Evolutionary conservation across 2,329 filamentous ascomycete species (phyloP).

Genomic region (Tolypocladium guangdongense): DNA sequence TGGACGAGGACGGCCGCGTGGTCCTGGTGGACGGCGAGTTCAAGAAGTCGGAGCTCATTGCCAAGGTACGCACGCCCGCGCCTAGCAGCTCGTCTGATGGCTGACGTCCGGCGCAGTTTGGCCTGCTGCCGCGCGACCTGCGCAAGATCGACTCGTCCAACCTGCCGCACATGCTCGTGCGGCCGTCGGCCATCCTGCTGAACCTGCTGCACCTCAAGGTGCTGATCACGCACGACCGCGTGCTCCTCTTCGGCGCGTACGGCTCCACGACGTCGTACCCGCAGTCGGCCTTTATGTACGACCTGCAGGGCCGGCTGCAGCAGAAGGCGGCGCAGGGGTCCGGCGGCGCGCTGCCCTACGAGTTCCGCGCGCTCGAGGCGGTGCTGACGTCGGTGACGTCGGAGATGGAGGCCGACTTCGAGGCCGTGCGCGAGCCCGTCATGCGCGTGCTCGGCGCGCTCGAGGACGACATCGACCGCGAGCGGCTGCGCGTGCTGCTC

Average conservation of each 20-base stretch:
- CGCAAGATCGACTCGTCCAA: slow-evolving; percentile 97
- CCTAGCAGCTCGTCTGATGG: not conserved
- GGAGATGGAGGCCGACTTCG: slow-evolving; percentile 87
- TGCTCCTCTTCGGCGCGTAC: slow-evolving; percentile 93
- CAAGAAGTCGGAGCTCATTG: slow-evolving; percentile 94
- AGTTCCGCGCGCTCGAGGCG: slow-evolving; percentile 91
- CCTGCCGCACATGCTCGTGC: slow-evolving; percentile 87
- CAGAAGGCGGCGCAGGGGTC: slow-evolving; percentile 53
- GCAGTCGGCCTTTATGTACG: slow-evolving; percentile 96
- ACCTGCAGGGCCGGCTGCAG: slow-evolving; percentile 82
- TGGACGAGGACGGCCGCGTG: slow-evolving; percentile 84
- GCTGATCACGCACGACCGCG: slow-evolving; percentile 86
- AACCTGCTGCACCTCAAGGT: slow-evolving; percentile 95
- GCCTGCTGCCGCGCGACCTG: slow-evolving; percentile 83
- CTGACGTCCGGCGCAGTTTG: slow-evolving; percentile 48
- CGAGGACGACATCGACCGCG: slow-evolving; percentile 92
- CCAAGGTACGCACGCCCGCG: slow-evolving; percentile 49
- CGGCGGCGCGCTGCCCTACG: slow-evolving; percentile 68
- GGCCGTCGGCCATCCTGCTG: slow-evolving; percentile 84
- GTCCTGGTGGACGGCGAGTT: slow-evolving; percentile 92
- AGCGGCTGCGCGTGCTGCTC: slow-evolving; percentile 82
- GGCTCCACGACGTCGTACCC: slow-evolving; percentile 90
- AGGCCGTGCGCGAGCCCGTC: slow-evolving; percentile 85
- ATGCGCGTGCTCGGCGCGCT: slow-evolving; percentile 79
- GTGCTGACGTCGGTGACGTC: slow-evolving; percentile 89